Conservation (phyloP, 108 stramenopile genomes). For the Fragilaria crotonensis region DNA sequence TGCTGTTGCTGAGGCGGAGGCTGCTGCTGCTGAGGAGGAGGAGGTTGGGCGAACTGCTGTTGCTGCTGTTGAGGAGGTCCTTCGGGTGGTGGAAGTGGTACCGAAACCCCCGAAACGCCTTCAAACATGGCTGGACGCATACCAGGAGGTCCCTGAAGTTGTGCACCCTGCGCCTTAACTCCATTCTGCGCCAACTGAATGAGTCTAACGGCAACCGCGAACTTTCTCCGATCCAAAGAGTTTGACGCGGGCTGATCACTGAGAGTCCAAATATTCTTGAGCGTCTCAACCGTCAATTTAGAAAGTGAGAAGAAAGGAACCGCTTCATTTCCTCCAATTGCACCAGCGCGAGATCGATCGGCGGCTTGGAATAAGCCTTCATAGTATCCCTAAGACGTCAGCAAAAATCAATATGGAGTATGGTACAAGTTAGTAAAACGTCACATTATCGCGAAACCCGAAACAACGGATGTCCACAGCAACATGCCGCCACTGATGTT, state of each 20-base stretch:
- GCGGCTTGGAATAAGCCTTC: slow-evolving; percentile 74
- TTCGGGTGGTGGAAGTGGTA: slow-evolving; percentile 25
- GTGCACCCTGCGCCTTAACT: slow-evolving; percentile 47
- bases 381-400: slow-evolving; percentile 74
- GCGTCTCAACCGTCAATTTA: slow-evolving; percentile 71
- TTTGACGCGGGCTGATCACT: slow-evolving; percentile 58
- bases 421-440: neutral
- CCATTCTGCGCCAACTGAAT: slow-evolving; percentile 85
- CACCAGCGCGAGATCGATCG: slow-evolving; percentile 43
- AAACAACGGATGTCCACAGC: neutral
- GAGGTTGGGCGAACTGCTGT: neutral
- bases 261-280: slow-evolving; percentile 83
- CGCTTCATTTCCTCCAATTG: slow-evolving; percentile 69
- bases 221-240: slow-evolving; percentile 58
- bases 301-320: slow-evolving; percentile 82
- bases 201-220: slow-evolving; percentile 65
- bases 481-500: neutral
- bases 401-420: neutral
- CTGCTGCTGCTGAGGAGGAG: neutral
- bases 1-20: slow-evolving; percentile 3
- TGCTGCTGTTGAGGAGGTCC: neutral
- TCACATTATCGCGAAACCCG: neutral
- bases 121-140: slow-evolving; percentile 63
- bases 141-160: slow-evolving; percentile 39
- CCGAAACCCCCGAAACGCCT: slow-evolving; percentile 40